Evolutionary conservation across 2,329 filamentous ascomycete genomes (phyloP), one percentile per base, ranked within the genome.

Genomic region (Phyllosticta ampelicida): DNA sequence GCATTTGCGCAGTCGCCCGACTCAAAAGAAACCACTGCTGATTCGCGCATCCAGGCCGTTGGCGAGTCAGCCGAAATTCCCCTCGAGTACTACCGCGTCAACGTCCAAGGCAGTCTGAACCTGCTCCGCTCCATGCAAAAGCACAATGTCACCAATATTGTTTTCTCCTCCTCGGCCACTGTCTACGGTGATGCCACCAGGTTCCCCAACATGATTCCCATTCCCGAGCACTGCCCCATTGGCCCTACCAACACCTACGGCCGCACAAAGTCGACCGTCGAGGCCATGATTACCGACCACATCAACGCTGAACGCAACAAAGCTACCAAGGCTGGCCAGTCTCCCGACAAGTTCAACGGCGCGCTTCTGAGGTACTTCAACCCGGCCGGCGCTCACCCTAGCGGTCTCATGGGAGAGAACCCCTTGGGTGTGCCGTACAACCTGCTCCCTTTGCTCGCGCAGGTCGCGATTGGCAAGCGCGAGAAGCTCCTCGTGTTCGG

Each of bases 171-270:
- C 62, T 96, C 91, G 1, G 94, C 94, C 30, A 99, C 95, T 65
- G 94, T 99, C 65, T 99, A 99, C 74, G 94, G 94, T 70, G 95
- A 99, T 75, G 94, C 92, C 56, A 97, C 94, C 51, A 88, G 90
- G 71, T 89, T 96, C 77, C 85, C 87, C 65, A 87, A 95, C 80
- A 99, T 99, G 94, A 99, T 99, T 64, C 94, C 94, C 63, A 99
- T 99, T 69, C 94, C 94, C 55, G 94, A 99, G 78, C 80, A 89
- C 74, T 99, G 94, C 81, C 94, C 95, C 61, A 89, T 95, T 62
- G 92, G 90, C 55, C 90, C 94, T 13, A 99, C 94, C 65, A 99
- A 97, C 80, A 90, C 92, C 23, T 99, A 99, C 75, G 95, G 94
- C 63, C 90, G 90, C 75, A 99, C 94, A 63, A 99, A 99, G 80